Percentiles rank a stretch among this genome's conserved stretches.
Conservation (phyloP, 2,329 filamentous ascomycete species). For the Exophiala phaeomuriformis region DNA sequence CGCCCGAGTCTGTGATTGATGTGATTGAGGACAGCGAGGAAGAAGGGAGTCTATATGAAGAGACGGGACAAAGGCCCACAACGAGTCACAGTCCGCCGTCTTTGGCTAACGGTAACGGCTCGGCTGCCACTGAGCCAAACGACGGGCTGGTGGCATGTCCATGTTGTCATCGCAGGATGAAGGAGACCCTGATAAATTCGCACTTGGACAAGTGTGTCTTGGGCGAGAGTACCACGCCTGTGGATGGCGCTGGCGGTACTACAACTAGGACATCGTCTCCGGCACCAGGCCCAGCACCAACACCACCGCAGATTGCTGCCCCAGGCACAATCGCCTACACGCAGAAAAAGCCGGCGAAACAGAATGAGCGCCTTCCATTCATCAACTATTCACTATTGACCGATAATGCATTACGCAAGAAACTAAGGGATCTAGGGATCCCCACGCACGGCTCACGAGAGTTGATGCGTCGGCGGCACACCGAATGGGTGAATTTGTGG, state of each 20-base stretch:
- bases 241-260: neutral
- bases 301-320: slow-evolving; percentile 7
- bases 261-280: slow-evolving; percentile 4
- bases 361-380: slow-evolving; percentile 60
- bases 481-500: slow-evolving; percentile 91
- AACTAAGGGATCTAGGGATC: slow-evolving; percentile 72
- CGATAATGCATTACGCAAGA: slow-evolving; percentile 69
- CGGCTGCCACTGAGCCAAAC: slow-evolving; percentile 37
- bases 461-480: slow-evolving; percentile 71
- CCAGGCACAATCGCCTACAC: slow-evolving; percentile 22
- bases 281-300: neutral
- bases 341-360: slow-evolving; percentile 15
- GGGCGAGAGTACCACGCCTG: slow-evolving; percentile 17
- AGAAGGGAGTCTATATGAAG: slow-evolving; percentile 29
- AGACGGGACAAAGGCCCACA: slow-evolving; percentile 20
- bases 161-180: slow-evolving; percentile 73
- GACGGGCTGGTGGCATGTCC: slow-evolving; percentile 79
- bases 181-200: slow-evolving; percentile 65
- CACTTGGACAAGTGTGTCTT: slow-evolving; percentile 66
- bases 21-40: slow-evolving; percentile 38
- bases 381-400: slow-evolving; percentile 84
- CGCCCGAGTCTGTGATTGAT: slow-evolving; percentile 19
- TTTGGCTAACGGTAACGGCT: neutral
- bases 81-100: too few species aligned
- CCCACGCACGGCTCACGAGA: slow-evolving; percentile 60